phyloP scores from a whole-genome alignment of 2,329 filamentous ascomycete species.

The Trichoderma koningii region DNA sequence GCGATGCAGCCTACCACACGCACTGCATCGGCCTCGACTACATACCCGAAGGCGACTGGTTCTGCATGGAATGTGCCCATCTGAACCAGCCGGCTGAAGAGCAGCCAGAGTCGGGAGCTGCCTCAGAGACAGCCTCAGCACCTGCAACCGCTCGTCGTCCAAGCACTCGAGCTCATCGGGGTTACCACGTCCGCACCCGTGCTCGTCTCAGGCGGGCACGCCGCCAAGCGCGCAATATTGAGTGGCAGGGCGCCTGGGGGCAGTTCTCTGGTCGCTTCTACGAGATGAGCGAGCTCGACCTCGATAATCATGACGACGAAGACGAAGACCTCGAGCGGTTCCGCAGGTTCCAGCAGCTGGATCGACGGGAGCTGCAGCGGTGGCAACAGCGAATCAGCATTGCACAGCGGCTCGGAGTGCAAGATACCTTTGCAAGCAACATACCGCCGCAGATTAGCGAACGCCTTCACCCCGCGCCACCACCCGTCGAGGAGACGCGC shows the following conservation, averaged over 20 bases:
- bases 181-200: slow-evolving; percentile 54
- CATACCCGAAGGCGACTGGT: slow-evolving; percentile 80
- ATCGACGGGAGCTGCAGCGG: slow-evolving; percentile 64
- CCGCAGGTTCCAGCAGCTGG: slow-evolving; percentile 55
- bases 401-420: slow-evolving; percentile 75
- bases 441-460: slow-evolving; percentile 61
- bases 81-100: slow-evolving; percentile 45
- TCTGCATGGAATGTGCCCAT: slow-evolving; percentile 79
- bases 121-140: slow-evolving; percentile 37
- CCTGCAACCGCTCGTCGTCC: slow-evolving; percentile 38
- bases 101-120: slow-evolving; percentile 37
- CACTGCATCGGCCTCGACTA: slow-evolving; percentile 83
- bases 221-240: slow-evolving; percentile 68
- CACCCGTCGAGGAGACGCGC: slow-evolving; percentile 69
- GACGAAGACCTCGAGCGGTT: slow-evolving; percentile 71
- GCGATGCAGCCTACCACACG: slow-evolving; percentile 86
- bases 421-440: slow-evolving; percentile 68
- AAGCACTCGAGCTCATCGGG: slow-evolving; percentile 39
- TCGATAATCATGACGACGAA: slow-evolving; percentile 51
- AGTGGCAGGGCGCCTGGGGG: slow-evolving; percentile 88
- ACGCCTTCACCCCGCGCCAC: slow-evolving; percentile 59
- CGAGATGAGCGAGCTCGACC: slow-evolving; percentile 54
- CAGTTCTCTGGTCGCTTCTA: slow-evolving; percentile 62
- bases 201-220: slow-evolving; percentile 59
- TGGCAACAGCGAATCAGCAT: slow-evolving; percentile 86